These are phyloP conservation scores for Filobasidium uniguttulatum DNA, from an alignment of 1,284 basidiomycete species.

Conservation along the genomic window DNA sequence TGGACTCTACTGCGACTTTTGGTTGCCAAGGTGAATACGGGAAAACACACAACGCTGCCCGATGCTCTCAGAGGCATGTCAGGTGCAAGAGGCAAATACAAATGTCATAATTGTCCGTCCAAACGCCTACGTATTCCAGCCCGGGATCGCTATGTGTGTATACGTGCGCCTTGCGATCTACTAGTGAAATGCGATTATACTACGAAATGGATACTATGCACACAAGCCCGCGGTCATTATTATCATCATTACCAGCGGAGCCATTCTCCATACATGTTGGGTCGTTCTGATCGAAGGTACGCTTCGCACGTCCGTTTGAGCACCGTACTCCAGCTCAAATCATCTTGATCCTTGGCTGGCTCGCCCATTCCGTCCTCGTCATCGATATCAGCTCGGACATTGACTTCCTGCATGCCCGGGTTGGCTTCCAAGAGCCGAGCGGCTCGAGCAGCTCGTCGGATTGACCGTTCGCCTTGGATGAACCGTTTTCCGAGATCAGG, in stretches of 20 bases:
- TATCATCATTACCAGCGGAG: conserved; percentile 36
- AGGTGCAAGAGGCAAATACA: too few species aligned
- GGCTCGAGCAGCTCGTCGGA: conserved; percentile 31
- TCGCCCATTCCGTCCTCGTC: conserved; percentile 19
- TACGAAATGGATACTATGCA: too few species aligned
- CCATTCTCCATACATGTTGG: conserved; percentile 86
- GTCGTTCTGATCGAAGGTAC: conserved; percentile 68
- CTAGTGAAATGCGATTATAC: too few species aligned
- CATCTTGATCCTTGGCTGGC: conserved; percentile 43
- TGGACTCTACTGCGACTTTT: too few species aligned
- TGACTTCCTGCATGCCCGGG: conserved; percentile 15
- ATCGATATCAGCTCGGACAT: conserved; percentile 17
- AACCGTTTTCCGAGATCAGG: conserved; percentile 77
- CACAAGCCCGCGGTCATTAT: too few species aligned
- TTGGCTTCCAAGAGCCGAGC: conserved; percentile 18
- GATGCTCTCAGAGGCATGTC: too few species aligned
- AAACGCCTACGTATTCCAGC: too few species aligned
- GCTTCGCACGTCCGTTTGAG: conserved; percentile 83
- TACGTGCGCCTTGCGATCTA: too few species aligned
- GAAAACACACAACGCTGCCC: too few species aligned
- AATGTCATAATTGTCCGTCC: too few species aligned
- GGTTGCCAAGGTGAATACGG: too few species aligned
- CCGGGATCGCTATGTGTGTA: too few species aligned
- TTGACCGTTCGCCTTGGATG: conserved; percentile 52
- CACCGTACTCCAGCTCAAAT: conserved; percentile 78